These are phyloP conservation scores for Fusarium sororula DNA, from an alignment of 2,329 filamentous ascomycete genomes.

Conservation along the genomic window DNA sequence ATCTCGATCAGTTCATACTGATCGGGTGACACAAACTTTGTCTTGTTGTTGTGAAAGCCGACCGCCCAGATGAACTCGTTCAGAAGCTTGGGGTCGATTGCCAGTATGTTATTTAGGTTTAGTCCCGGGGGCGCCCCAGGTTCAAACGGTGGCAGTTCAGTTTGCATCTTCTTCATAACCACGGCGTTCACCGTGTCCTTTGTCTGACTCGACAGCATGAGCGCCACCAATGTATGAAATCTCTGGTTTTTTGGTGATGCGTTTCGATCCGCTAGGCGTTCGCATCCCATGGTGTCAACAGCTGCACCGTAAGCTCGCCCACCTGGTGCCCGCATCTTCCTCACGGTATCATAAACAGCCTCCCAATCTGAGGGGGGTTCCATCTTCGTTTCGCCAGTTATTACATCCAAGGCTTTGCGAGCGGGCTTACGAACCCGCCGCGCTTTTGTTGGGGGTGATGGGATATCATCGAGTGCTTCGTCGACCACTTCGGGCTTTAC, in stretches of 20 bases:
- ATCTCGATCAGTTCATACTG: neutral
- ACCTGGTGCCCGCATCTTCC: conserved; percentile 74
- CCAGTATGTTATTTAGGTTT: conserved; percentile 80
- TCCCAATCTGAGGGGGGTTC: conserved; percentile 84
- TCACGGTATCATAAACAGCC: conserved; percentile 79
- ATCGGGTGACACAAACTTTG: conserved; percentile 57
- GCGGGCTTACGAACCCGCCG: conserved; percentile 57
- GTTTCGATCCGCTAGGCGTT: conserved; percentile 69
- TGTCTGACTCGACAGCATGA: conserved; percentile 94
- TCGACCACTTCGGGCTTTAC: conserved; percentile 54
- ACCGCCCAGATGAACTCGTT: conserved; percentile 84
- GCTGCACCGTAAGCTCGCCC: conserved; percentile 75
- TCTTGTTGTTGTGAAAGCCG: conserved; percentile 96
- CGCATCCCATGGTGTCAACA: conserved; percentile 98
- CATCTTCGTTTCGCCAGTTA: conserved; percentile 51
- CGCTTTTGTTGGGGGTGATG: conserved; percentile 40
- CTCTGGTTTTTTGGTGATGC: conserved; percentile 67
- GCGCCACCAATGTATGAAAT: conserved; percentile 85
- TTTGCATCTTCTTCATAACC: conserved; percentile 82
- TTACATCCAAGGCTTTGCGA: conserved; percentile 52
- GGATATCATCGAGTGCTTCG: conserved; percentile 36
- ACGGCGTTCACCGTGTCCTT: conserved; percentile 91
- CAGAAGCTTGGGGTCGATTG: conserved; percentile 69
- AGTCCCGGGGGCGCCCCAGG: conserved; percentile 62
- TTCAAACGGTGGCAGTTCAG: conserved; percentile 68